phyloP scores from a whole-genome alignment of 2,329 filamentous ascomycete genomes.

The Aureobasidium musti region DNA sequence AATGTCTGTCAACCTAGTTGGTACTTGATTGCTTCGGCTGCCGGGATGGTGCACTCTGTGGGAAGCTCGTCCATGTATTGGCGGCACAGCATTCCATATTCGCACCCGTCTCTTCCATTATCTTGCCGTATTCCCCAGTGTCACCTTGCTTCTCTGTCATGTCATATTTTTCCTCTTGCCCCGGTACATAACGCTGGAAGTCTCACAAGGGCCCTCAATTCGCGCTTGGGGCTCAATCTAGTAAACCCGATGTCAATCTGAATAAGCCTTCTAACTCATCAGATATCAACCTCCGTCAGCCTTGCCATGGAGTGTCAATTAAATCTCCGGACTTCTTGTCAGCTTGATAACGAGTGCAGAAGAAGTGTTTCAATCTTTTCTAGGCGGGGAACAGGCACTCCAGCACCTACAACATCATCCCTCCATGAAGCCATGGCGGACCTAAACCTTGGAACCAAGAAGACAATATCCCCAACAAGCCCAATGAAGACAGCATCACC shows the following conservation, averaged over 20 bases:
- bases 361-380: slow-evolving; percentile 44
- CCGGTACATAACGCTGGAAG: not conserved
- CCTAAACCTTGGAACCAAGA: not conserved
- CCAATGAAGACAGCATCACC: slow-evolving; percentile 24
- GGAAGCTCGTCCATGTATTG: slow-evolving; percentile 20
- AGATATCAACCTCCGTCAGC: not conserved
- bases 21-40: slow-evolving; percentile 24
- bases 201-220: not conserved
- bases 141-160: slow-evolving; percentile 9
- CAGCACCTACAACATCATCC: slow-evolving; percentile 33
- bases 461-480: slow-evolving; percentile 27
- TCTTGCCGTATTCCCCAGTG: slow-evolving; percentile 11
- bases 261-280: not conserved
- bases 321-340: not conserved
- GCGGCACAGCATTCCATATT: slow-evolving; percentile 20
- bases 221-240: not conserved
- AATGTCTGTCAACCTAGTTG: slow-evolving; percentile 21
- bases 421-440: slow-evolving; percentile 31
- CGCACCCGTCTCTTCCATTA: slow-evolving; percentile 16
- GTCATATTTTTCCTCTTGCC: not conserved
- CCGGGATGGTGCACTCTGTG: slow-evolving; percentile 20
- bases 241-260: not conserved
- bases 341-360: slow-evolving; percentile 27
- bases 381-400: slow-evolving; percentile 38
- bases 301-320: not conserved